Evolutionary conservation across 1,284 basidiomycete genomes (phyloP).

Genomic region (Anthracocystis panici-leucophaei): DNA sequence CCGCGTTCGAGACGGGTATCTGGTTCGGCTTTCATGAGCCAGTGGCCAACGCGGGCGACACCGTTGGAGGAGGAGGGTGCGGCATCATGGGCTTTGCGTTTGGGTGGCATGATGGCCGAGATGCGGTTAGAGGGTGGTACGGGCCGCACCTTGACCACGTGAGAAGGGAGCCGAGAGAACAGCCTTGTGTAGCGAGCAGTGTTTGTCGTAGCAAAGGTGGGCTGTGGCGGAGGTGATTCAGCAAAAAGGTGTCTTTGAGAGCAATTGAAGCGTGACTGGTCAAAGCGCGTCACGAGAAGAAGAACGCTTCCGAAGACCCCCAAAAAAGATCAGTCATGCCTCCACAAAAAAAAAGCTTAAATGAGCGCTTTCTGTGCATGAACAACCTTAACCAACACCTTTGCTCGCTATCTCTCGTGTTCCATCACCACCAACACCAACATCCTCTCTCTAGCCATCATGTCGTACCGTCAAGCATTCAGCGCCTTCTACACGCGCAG

Average conservation of each 20-base stretch:
- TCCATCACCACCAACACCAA: background rate
- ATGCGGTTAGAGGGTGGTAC: background rate
- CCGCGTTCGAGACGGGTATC: slow-evolving; percentile 59
- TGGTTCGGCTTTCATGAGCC: slow-evolving; percentile 69
- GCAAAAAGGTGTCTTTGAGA: background rate
- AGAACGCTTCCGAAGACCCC: background rate
- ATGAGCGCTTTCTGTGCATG: background rate
- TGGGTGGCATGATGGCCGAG: slow-evolving; percentile 26
- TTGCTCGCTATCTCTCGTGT: background rate
- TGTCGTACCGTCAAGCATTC: slow-evolving; percentile 53
- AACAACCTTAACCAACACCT: background rate
- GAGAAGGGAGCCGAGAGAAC: background rate
- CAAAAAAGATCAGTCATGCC: slow-evolving; percentile 31
- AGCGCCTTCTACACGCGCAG: slow-evolving; percentile 61
- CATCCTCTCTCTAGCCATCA: slow-evolving; percentile 8
- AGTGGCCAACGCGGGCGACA: slow-evolving; percentile 23
- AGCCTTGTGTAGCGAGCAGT: background rate
- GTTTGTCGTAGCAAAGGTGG: background rate
- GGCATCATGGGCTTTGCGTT: slow-evolving; percentile 22
- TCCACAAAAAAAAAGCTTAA: slow-evolving; percentile 27
- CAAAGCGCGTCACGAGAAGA: slow-evolving; percentile 17
- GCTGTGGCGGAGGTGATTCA: slow-evolving; percentile 10
- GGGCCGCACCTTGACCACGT: slow-evolving; percentile 9
- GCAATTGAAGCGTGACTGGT: slow-evolving; percentile 1
- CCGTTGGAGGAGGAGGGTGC: background rate